Conservation (phyloP, 2,329 filamentous ascomycete species). For the Fusarium caatingaense region DNA sequence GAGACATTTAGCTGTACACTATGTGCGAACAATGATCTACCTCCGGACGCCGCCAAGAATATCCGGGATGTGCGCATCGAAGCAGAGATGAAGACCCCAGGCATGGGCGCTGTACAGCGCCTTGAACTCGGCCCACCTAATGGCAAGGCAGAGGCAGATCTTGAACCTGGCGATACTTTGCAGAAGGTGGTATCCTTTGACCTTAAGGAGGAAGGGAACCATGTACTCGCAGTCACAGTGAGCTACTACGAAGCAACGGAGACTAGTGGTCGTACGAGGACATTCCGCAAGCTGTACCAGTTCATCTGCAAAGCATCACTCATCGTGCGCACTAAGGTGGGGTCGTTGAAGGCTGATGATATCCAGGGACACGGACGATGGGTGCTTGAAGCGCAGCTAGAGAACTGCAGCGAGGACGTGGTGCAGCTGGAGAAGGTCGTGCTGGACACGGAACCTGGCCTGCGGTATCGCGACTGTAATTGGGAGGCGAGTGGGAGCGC, state of each 20-base stretch:
- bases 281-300: conserved; percentile 95
- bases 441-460: conserved; percentile 64
- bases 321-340: conserved; percentile 90
- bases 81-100: conserved; percentile 95
- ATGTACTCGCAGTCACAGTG: conserved; percentile 92
- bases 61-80: conserved; percentile 84
- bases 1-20: conserved; percentile 95
- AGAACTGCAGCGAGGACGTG: conserved; percentile 88
- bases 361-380: conserved; percentile 60
- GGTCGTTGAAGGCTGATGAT: conserved; percentile 61
- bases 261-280: conserved; percentile 77
- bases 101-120: conserved; percentile 66
- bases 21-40: conserved; percentile 89
- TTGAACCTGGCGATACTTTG: conserved; percentile 73
- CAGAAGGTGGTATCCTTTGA: conserved; percentile 88
- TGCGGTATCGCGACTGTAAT: conserved; percentile 67
- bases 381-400: conserved; percentile 91
- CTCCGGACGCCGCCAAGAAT: conserved; percentile 53
- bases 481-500: conserved; percentile 60
- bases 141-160: conserved; percentile 54
- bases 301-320: conserved; percentile 93
- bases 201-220: conserved; percentile 92
- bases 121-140: conserved; percentile 66
- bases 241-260: conserved; percentile 91
- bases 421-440: conserved; percentile 79